Percentiles rank a stretch among this genome's conserved stretches.
Evolutionary conservation across 495 filamentous ascomycete genomes (phyloP).

Genomic region (Hypoxylon subgilvum): DNA sequence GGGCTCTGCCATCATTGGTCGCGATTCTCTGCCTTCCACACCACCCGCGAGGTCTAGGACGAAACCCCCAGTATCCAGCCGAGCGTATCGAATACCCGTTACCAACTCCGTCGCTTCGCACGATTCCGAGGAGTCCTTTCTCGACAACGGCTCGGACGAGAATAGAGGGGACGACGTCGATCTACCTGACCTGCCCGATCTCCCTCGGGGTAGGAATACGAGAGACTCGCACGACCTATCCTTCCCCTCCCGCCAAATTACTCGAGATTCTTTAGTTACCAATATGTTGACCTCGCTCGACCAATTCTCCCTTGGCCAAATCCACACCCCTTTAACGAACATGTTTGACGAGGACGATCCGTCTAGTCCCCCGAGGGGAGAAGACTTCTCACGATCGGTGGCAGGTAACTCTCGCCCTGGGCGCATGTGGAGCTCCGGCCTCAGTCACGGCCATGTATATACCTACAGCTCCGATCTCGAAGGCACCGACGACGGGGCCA

Average conservation of each 20-base stretch:
- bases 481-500: constrained; percentile 65
- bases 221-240: constrained; percentile 90
- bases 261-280: constrained; percentile 85
- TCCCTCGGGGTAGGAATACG: constrained; percentile 28
- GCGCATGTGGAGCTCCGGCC: constrained; percentile 41
- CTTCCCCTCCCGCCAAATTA: constrained; percentile 72
- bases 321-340: constrained; percentile 40
- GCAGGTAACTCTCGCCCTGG: constrained; percentile 27
- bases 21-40: constrained; percentile 35
- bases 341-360: constrained; percentile 50
- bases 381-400: constrained; percentile 35
- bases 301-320: constrained; percentile 68
- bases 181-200: constrained; percentile 38
- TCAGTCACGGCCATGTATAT: constrained; percentile 68
- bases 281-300: constrained; percentile 92
- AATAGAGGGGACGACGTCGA: constrained; percentile 39
- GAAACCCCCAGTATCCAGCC: constrained; percentile 41
- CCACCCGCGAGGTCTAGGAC: constrained; percentile 33
- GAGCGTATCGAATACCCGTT: constrained; percentile 33
- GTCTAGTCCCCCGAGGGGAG: constrained; percentile 37
- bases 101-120: constrained; percentile 22
- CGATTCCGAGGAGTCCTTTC: constrained; percentile 39
- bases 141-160: constrained; percentile 34
- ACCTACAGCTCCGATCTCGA: constrained; percentile 77
- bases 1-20: constrained; percentile 19